These are phyloP conservation scores for Metschnikowia chrysomelidarum DNA, from an alignment of 805 yeast genomes.

Conservation along the genomic window DNA sequence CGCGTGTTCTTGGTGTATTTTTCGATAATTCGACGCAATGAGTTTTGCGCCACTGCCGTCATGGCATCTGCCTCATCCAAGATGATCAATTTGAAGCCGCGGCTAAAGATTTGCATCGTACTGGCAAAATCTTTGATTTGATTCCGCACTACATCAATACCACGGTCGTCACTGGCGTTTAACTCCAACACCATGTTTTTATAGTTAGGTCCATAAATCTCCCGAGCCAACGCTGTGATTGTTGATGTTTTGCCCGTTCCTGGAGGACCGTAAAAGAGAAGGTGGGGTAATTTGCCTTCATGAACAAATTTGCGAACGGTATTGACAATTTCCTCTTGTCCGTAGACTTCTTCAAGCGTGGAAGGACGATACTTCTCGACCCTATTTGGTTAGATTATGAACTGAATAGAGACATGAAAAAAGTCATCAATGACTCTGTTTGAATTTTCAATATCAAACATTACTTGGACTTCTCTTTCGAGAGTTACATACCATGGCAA, in stretches of 20 bases:
- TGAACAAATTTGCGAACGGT: slow-evolving; percentile 84
- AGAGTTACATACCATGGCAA: slow-evolving; percentile 21
- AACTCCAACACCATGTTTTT: slow-evolving; percentile 89
- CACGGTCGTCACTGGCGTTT: slow-evolving; percentile 97
- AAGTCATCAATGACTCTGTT: neutral
- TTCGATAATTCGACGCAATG: slow-evolving; percentile 80
- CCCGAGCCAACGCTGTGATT: slow-evolving; percentile 81
- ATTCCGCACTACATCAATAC: slow-evolving; percentile 96
- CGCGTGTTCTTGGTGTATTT: slow-evolving; percentile 93
- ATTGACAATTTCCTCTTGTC: slow-evolving; percentile 81
- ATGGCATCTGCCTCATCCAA: slow-evolving; percentile 96
- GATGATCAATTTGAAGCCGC: slow-evolving; percentile 86
- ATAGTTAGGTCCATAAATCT: slow-evolving; percentile 78
- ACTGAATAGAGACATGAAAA: neutral
- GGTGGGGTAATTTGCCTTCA: slow-evolving; percentile 83
- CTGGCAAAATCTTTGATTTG: slow-evolving; percentile 96
- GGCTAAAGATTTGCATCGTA: slow-evolving; percentile 86
- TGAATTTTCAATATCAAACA: neutral
- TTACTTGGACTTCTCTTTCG: neutral
- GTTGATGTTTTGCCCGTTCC: slow-evolving; percentile 94
- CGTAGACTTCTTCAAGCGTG: slow-evolving; percentile 81
- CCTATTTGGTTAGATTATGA: slow-evolving; percentile 39
- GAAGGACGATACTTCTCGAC: slow-evolving; percentile 94
- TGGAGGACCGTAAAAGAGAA: slow-evolving; percentile 93
- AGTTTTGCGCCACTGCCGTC: slow-evolving; percentile 85